phyloP scores from a whole-genome alignment of 257 asterid genomes.

The Solanum habrochaites region DNA sequence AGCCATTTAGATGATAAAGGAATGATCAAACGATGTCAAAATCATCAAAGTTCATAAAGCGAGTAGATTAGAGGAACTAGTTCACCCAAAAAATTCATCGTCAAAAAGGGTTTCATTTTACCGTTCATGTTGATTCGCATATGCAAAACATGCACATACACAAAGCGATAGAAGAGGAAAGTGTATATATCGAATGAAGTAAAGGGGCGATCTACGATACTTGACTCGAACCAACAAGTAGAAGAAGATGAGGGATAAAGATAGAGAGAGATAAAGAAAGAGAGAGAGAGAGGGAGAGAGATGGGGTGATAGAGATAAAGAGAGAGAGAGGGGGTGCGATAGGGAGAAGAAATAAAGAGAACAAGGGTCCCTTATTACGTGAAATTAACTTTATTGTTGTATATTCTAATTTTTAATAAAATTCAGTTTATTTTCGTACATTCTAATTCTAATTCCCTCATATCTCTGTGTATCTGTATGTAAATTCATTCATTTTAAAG shows the following conservation, averaged over 20 bases:
- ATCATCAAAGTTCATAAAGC: no score
- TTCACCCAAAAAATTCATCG: no score
- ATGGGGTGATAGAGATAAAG: no score
- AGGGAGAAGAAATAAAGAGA: background rate
- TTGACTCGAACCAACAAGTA: background rate
- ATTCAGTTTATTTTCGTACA: no score
- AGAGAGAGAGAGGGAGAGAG: no score
- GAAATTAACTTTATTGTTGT: background rate
- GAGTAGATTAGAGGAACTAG: no score
- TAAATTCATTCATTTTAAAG: no score
- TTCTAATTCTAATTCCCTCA: background rate
- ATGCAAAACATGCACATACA: background rate
- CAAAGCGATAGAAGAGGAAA: background rate
- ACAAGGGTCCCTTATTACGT: background rate
- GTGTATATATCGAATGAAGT: background rate
- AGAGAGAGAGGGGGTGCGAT: background rate
- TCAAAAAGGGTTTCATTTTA: background rate
- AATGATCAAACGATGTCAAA: no score
- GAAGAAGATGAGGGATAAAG: background rate
- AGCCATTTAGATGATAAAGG: accelerated
- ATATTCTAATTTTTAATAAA: background rate
- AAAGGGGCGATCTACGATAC: background rate
- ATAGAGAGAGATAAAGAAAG: no score
- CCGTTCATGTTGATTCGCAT: background rate
- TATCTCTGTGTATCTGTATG: background rate